Evolutionary conservation across 1,284 basidiomycete genomes (phyloP), one percentile per base, ranked within the genome.

Genomic region (Moniliella sp.): DNA sequence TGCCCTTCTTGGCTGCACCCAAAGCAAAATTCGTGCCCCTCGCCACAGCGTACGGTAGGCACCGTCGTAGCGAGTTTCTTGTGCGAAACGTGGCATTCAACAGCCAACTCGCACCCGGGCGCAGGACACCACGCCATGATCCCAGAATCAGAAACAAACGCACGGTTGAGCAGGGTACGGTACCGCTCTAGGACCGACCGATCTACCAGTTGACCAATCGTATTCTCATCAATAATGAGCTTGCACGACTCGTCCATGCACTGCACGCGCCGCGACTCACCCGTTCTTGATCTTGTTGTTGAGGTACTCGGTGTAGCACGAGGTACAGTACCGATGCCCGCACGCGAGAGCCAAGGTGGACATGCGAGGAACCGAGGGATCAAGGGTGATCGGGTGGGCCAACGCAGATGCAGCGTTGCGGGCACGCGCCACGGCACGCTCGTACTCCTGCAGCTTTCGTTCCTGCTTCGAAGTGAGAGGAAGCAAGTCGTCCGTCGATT

Each of bases 171-270:
- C 26, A 97, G 69, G 48, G 81, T 78, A 42, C 78, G 73, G 65
- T 83, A 88, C n/a, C 50, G 39, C 8, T 50, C 39, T 25, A 50
- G 40, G 4, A 37, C 62, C 32, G 66, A 65, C 28, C 66, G 64
- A 2, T 40, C 30, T 5, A 47, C 44, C 1, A 57, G 33, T 11
- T 51, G 31, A 1, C 43, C 39, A 18, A 57, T 49, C 16, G 54
- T 57, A 28, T 34, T 34, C 37, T 59, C 51, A 37, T 57, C 51
- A 5, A 78, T 73, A 33, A 84, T 70, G 33, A 81, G 66, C 17
- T 70, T 67, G 63, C 91, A 99, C 27, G 73, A 74, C 51, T 78
- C 76, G 21, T 76, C 78, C 88, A 99, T 93, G 66, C 88, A 99
- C 40, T 78, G 73, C 42, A 94, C 74, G 13, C 65, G 55, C 25